A percentile compares a stretch with the other conserved stretches of the same genome.
Conservation (phyloP, 2,329 filamentous ascomycete genomes). For the Neofusicoccum kwambonambiense region DNA sequence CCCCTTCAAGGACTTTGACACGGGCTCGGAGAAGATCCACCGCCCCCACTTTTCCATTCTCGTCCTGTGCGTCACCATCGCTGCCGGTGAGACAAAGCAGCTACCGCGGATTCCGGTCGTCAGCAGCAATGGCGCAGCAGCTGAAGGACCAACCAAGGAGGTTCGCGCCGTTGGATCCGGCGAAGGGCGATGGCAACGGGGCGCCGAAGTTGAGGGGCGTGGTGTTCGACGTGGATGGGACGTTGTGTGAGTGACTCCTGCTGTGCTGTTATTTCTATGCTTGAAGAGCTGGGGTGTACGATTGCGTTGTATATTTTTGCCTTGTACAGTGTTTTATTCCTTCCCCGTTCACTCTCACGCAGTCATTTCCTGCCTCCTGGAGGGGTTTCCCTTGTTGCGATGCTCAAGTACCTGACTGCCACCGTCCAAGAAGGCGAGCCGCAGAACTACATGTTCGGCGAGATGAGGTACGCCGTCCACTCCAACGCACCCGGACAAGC, state of each 20-base stretch:
- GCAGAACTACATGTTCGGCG: slow-evolving; percentile 90
- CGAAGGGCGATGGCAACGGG: slow-evolving; percentile 30
- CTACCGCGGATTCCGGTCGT: background rate
- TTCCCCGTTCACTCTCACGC: too few species aligned
- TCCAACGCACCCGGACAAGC: too few species aligned
- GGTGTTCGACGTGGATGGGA: slow-evolving; percentile 94
- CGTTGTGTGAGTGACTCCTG: slow-evolving; percentile 66
- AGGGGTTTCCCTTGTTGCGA: too few species aligned
- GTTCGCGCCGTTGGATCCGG: slow-evolving; percentile 52
- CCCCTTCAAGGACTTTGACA: too few species aligned
- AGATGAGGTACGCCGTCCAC: slow-evolving; percentile 65
- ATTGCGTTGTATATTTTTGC: too few species aligned
- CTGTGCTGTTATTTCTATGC: background rate
- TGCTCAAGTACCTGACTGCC: background rate
- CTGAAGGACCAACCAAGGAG: slow-evolving; percentile 41
- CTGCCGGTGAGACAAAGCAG: too few species aligned
- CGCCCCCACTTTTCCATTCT: background rate
- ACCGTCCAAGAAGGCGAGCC: slow-evolving; percentile 61
- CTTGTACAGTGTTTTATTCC: too few species aligned
- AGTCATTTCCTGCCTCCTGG: background rate
- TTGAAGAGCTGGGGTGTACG: background rate
- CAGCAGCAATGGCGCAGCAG: slow-evolving; percentile 13
- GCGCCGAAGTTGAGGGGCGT: slow-evolving; percentile 55
- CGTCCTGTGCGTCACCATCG: background rate
- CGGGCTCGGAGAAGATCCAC: too few species aligned